phyloP scores from a whole-genome alignment of 495 filamentous ascomycete genomes.

The Penicillium canariense region DNA sequence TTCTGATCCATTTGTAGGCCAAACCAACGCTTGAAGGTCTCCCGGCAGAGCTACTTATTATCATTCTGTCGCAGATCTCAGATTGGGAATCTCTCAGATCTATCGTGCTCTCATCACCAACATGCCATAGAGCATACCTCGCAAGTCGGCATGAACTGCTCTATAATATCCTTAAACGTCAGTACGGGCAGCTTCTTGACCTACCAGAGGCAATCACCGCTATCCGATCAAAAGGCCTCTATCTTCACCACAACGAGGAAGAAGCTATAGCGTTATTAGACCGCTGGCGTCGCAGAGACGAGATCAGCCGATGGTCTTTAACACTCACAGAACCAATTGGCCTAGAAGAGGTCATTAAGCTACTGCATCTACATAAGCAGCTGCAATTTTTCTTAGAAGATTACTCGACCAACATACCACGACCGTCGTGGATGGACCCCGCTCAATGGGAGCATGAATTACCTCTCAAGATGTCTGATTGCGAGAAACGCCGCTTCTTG shows the following conservation, averaged over 20 bases:
- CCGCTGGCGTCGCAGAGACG: slow-evolving; percentile 18
- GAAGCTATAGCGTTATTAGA: slow-evolving; percentile 19
- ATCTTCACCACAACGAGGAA: not conserved
- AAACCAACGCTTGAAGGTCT: slow-evolving; percentile 22
- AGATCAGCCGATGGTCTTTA: not conserved
- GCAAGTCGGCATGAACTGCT: slow-evolving; percentile 14
- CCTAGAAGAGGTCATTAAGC: slow-evolving; percentile 9
- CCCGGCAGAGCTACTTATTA: slow-evolving; percentile 21
- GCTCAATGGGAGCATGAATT: slow-evolving; percentile 7
- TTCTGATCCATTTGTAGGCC: slow-evolving; percentile 4
- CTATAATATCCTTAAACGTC: slow-evolving; percentile 3
- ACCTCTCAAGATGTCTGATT: slow-evolving; percentile 6
- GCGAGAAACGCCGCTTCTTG: slow-evolving; percentile 14
- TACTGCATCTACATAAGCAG: slow-evolving; percentile 16
- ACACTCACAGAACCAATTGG: not conserved
- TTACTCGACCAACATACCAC: slow-evolving; percentile 10
- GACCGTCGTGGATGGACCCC: slow-evolving; percentile 13
- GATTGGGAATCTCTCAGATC: slow-evolving; percentile 15
- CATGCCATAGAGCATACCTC: slow-evolving; percentile 22
- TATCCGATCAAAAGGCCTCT: slow-evolving; percentile 13
- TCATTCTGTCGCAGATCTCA: slow-evolving; percentile 15
- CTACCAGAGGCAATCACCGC: slow-evolving; percentile 20
- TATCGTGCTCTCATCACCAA: slow-evolving; percentile 20
- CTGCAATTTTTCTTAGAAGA: slow-evolving; percentile 16
- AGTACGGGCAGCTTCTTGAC: slow-evolving; percentile 10